Conservation (phyloP, 108 stramenopile genomes). For the Schizochytrium sp. region DNA sequence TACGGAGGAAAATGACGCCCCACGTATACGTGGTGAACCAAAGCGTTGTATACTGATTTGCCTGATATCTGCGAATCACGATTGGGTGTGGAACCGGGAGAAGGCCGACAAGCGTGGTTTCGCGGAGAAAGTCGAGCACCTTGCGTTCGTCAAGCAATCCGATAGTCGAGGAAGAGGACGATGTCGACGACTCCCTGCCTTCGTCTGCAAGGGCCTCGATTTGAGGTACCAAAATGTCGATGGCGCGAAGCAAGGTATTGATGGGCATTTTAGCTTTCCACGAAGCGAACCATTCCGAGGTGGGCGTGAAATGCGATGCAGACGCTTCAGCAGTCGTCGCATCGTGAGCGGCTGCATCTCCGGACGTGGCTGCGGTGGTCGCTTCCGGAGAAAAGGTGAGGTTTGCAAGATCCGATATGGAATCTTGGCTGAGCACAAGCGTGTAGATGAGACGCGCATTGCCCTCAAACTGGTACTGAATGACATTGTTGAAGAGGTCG, state of each 20-base stretch:
- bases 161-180: not conserved
- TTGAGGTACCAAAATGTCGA: constrained; percentile 84
- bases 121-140: constrained; percentile 69
- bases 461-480: constrained; percentile 95
- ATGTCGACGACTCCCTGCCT: not conserved
- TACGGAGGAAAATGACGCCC: constrained; percentile 92
- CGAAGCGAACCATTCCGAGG: constrained; percentile 68
- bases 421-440: constrained; percentile 75
- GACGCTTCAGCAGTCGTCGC: not conserved
- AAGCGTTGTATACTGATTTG: constrained; percentile 84
- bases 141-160: constrained; percentile 77
- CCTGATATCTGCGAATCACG: constrained; percentile 92
- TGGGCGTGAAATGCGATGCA: constrained; percentile 19
- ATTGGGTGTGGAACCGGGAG: constrained; percentile 92
- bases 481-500: constrained; percentile 92
- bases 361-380: not conserved
- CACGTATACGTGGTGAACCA: constrained; percentile 99
- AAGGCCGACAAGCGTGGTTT: constrained; percentile 83
- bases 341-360: not conserved
- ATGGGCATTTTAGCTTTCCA: constrained; percentile 75
- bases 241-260: constrained; percentile 72
- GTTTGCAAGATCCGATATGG: constrained; percentile 61
- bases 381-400: not conserved
- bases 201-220: constrained; percentile 73
- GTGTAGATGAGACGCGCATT: constrained; percentile 92